Evolutionary conservation across 805 yeast species (phyloP).

Genomic region (Kluyveromyces nonfermentans): DNA sequence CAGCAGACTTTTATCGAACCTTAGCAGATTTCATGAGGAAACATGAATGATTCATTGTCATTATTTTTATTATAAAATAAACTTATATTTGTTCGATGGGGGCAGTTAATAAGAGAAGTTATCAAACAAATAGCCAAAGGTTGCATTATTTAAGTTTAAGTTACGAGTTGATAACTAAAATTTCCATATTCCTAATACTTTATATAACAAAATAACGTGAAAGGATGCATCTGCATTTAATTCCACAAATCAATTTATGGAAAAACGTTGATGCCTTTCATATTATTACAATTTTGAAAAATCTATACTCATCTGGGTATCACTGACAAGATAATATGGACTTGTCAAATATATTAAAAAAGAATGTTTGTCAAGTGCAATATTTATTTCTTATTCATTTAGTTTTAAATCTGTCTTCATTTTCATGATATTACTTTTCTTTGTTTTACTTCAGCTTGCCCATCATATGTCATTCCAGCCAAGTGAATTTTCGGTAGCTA

Average conservation of each 20-base stretch:
- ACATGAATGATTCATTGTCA: too few species aligned
- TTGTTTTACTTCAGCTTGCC: neutral
- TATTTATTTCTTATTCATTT: too few species aligned
- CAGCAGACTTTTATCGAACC: slow-evolving; percentile 11
- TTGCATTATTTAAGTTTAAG: too few species aligned
- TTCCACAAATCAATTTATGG: neutral
- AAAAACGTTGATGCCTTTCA: neutral
- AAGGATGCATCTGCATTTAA: neutral
- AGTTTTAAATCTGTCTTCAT: too few species aligned
- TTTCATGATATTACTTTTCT: too few species aligned
- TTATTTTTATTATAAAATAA: too few species aligned
- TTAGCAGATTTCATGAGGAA: slow-evolving; percentile 15
- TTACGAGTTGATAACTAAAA: neutral
- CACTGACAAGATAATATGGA: neutral
- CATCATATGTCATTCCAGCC: slow-evolving; percentile 47
- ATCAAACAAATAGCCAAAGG: neutral
- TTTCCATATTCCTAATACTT: too few species aligned
- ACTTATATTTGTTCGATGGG: too few species aligned
- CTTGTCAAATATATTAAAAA: neutral
- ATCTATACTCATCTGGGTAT: neutral
- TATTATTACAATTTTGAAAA: neutral
- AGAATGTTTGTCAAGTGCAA: neutral
- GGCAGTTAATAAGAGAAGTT: too few species aligned
- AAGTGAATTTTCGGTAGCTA: slow-evolving; percentile 58
- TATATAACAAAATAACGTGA: neutral